These are phyloP conservation scores for Melocanna baccifera DNA, from an alignment of 176 grass and related monocot species.

Conservation along the genomic window DNA sequence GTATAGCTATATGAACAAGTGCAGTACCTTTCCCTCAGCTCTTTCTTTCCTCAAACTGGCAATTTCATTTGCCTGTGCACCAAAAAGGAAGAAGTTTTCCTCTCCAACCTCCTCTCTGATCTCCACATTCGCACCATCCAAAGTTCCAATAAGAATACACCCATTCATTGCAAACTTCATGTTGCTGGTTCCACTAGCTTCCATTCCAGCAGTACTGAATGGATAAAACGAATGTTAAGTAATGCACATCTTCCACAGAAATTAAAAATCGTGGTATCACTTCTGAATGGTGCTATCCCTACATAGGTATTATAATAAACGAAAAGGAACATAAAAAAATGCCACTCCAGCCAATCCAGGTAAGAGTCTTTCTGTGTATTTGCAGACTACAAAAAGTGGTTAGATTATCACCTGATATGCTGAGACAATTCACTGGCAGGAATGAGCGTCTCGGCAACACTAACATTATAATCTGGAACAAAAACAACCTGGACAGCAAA, in stretches of 20 bases:
- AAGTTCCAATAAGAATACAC: constrained; percentile 87
- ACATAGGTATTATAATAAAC: constrained; percentile 23
- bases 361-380: not conserved
- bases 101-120: constrained; percentile 98
- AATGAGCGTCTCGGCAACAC: constrained; percentile 86
- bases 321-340: constrained; percentile 13
- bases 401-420: constrained; percentile 80
- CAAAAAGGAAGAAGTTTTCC: constrained; percentile 98
- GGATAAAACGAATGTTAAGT: constrained; percentile 31
- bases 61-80: constrained; percentile 93
- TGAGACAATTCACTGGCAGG: constrained; percentile 98
- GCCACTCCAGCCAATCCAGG: not conserved
- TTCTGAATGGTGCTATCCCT: constrained; percentile 10
- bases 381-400: not conserved
- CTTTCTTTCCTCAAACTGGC: constrained; percentile 74
- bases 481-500: constrained; percentile 81
- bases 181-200: constrained; percentile 98
- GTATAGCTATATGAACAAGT: constrained; percentile 4
- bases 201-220: constrained; percentile 94
- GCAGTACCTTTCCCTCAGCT: constrained; percentile 81
- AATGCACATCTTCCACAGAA: not conserved
- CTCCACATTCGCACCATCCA: constrained; percentile 99
- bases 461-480: constrained; percentile 98
- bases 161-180: constrained; percentile 99
- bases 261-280: not conserved